A percentile compares a stretch with the other conserved stretches of the same genome.
Evolutionary conservation across 2,329 filamentous ascomycete genomes (phyloP).

Genomic region (Colletotrichum trifolii): DNA sequence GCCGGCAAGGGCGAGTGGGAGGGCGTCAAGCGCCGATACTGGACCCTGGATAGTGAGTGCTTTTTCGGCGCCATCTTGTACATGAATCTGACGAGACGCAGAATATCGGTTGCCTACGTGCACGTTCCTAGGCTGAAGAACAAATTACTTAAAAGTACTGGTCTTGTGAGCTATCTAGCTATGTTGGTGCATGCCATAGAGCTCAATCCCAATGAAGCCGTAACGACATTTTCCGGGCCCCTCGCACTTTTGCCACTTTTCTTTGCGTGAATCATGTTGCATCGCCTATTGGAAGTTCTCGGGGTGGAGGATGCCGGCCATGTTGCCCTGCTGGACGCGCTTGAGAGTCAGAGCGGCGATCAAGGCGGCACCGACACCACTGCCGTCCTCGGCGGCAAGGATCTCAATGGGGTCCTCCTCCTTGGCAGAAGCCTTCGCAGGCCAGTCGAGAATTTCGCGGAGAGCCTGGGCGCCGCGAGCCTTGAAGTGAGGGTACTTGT

Average conservation of each 20-base stretch:
- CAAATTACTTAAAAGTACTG: slow-evolving; percentile 11
- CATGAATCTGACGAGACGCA: slow-evolving; percentile 43
- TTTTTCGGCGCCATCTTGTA: neutral
- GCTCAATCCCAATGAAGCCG: slow-evolving; percentile 12
- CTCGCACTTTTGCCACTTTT: slow-evolving; percentile 19
- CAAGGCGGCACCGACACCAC: slow-evolving; percentile 94
- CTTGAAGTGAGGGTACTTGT: slow-evolving; percentile 99
- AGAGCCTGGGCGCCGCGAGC: slow-evolving; percentile 88
- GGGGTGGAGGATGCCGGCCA: slow-evolving; percentile 72
- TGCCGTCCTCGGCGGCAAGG: slow-evolving; percentile 91
- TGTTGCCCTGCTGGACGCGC: slow-evolving; percentile 71
- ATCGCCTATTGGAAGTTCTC: slow-evolving; percentile 65
- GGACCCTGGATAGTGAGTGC: slow-evolving; percentile 79
- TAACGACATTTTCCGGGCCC: neutral
- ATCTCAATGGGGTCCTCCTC: slow-evolving; percentile 90
- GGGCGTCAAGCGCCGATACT: slow-evolving; percentile 88
- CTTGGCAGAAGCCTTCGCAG: slow-evolving; percentile 73
- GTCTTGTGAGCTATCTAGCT: slow-evolving; percentile 28
- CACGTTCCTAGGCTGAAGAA: slow-evolving; percentile 74
- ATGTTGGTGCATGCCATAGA: slow-evolving; percentile 17
- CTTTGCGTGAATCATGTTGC: slow-evolving; percentile 28
- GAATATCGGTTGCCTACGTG: slow-evolving; percentile 80
- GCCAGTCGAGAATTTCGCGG: slow-evolving; percentile 96
- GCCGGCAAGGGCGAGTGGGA: slow-evolving; percentile 83
- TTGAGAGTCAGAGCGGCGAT: slow-evolving; percentile 82